These are phyloP conservation scores for Penicillium fuscoglaucum DNA, from an alignment of 2,329 filamentous ascomycete genomes.

Conservation along the genomic window DNA sequence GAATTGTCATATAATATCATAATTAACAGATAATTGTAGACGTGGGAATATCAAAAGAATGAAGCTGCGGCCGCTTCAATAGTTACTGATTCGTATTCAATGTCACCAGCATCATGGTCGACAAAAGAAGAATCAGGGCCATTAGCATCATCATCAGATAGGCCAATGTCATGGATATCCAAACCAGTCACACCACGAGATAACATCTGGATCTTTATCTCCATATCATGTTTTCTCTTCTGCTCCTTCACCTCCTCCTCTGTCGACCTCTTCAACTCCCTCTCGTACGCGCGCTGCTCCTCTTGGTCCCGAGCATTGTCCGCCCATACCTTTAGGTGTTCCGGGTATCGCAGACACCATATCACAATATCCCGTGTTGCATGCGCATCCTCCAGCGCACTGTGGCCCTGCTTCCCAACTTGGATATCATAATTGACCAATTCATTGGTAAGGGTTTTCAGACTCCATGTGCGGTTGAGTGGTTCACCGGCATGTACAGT, in stretches of 20 bases:
- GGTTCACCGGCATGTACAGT: not conserved
- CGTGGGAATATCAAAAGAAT: not conserved
- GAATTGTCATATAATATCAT: not conserved
- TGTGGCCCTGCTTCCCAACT: conserved; percentile 42
- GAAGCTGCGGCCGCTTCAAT: conserved; percentile 4
- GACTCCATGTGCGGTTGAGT: conserved; percentile 30
- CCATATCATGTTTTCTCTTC: conserved; percentile 8
- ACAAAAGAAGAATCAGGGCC: not conserved
- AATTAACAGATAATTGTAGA: not conserved
- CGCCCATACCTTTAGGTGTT: conserved; percentile 40
- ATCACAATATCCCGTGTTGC: conserved; percentile 53
- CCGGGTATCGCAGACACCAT: conserved; percentile 46
- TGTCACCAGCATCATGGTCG: not conserved
- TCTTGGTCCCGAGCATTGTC: conserved; percentile 5
- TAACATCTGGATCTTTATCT: conserved; percentile 1
- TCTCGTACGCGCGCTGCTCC: not conserved
- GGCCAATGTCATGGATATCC: not conserved
- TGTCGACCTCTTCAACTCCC: conserved; percentile 2
- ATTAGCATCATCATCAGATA: not conserved
- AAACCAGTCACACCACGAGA: not conserved
- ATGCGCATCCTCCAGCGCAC: conserved; percentile 53
- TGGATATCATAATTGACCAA: conserved; percentile 43
- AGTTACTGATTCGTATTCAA: not conserved
- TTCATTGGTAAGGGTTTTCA: conserved; percentile 40
- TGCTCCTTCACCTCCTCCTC: conserved; percentile 3